These are phyloP conservation scores for Xylaria hypoxylon DNA, from an alignment of 2,329 filamentous ascomycete species.

Conservation along the genomic window DNA sequence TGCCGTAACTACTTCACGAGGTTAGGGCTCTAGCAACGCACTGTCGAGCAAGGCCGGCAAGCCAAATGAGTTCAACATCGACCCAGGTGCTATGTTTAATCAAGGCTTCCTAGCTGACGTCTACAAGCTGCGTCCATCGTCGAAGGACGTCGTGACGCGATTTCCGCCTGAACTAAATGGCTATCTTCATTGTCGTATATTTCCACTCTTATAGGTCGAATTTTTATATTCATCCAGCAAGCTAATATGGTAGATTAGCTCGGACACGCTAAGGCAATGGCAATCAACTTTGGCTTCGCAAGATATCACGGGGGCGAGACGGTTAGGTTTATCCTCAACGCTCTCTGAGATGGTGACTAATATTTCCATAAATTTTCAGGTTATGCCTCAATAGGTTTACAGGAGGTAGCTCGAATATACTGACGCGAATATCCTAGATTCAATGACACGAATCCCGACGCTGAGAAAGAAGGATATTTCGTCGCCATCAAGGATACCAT, in stretches of 20 bases:
- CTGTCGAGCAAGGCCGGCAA: conserved; percentile 52
- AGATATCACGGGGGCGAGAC: conserved; percentile 78
- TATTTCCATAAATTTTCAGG: neutral
- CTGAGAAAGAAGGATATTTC: conserved; percentile 91
- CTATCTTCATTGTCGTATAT: conserved; percentile 74
- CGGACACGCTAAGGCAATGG: conserved; percentile 94
- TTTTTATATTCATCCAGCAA: too few relatives aligned
- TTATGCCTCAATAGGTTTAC: neutral
- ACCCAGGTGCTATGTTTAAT: conserved; percentile 80
- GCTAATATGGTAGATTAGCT: conserved; percentile 56
- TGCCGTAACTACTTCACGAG: conserved; percentile 55
- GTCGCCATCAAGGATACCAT: conserved; percentile 87
- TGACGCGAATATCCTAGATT: conserved; percentile 21
- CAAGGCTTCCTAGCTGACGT: conserved; percentile 72
- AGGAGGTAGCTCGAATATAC: conserved; percentile 59
- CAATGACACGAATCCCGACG: conserved; percentile 95
- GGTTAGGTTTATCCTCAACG: conserved; percentile 52
- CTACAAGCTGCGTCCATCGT: conserved; percentile 73
- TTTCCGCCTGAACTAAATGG: conserved; percentile 92
- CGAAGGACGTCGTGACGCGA: conserved; percentile 66
- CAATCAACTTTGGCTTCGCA: conserved; percentile 97
- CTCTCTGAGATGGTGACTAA: neutral
- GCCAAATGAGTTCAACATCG: conserved; percentile 58
- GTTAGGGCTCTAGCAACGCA: conserved; percentile 56
- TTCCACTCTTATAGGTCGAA: too few relatives aligned